Conservation (phyloP, 768 basidiomycete species). For the Tylopilus balloui region DNA sequence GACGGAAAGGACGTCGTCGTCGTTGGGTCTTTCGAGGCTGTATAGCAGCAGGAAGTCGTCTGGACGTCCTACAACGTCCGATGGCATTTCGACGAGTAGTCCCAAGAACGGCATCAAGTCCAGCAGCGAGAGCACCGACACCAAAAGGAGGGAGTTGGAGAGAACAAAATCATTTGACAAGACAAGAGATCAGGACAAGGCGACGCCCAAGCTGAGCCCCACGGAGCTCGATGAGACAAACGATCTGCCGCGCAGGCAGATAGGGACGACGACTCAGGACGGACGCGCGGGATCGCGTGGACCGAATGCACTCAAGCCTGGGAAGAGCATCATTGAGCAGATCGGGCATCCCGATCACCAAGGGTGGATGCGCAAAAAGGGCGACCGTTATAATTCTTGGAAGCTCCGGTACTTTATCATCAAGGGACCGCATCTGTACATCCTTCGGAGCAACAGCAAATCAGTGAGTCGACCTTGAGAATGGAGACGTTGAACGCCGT, state of each 20-base stretch:
- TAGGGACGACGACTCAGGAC: conserved; percentile 30
- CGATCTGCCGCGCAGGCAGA: conserved; percentile 54
- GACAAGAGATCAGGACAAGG: conserved; percentile 19
- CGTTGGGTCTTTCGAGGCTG: conserved; percentile 48
- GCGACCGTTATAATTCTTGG: conserved; percentile 91
- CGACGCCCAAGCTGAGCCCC: conserved; percentile 12
- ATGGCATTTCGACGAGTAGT: conserved; percentile 29
- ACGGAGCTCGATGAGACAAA: conserved; percentile 31
- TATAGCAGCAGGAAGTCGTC: conserved; percentile 42
- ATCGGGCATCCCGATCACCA: conserved; percentile 86
- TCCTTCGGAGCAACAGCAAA: conserved; percentile 69
- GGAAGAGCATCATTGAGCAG: conserved; percentile 78
- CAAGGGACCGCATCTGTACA: conserved; percentile 90
- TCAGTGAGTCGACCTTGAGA: conserved; percentile 21
- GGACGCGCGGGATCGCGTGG: conserved; percentile 18
- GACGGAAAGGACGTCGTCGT: conserved; percentile 42
- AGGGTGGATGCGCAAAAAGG: conserved; percentile 96
- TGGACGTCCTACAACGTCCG: conserved; percentile 40
- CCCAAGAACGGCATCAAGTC: conserved; percentile 22
- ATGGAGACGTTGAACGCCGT: not conserved
- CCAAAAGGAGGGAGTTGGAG: conserved; percentile 14
- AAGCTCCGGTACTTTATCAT: conserved; percentile 88
- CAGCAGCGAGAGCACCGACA: conserved; percentile 15
- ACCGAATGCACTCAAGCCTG: conserved; percentile 46
- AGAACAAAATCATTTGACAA: conserved; percentile 25